These are phyloP conservation scores for Entelexis paramagnoliae DNA, from an alignment of 1,139 yeast genomes.

Conservation along the genomic window DNA sequence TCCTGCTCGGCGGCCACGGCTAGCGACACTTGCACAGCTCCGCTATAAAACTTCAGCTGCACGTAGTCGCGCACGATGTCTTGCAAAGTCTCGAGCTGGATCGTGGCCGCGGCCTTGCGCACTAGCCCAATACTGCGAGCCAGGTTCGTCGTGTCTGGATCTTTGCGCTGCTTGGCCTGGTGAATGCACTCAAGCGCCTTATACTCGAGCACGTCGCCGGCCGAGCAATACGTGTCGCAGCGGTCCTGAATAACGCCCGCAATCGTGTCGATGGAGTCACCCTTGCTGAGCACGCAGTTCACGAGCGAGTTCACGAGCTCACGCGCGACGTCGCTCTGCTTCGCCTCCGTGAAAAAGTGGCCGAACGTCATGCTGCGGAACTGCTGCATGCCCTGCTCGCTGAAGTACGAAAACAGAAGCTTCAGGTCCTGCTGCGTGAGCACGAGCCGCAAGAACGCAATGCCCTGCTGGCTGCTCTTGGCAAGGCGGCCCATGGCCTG, in stretches of 20 bases:
- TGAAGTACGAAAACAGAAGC: constrained; percentile 61
- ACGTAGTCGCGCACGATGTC: constrained; percentile 74
- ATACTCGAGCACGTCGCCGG: constrained; percentile 86
- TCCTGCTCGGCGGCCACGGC: constrained; percentile 66
- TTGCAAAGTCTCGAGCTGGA: constrained; percentile 68
- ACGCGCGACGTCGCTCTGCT: constrained; percentile 60
- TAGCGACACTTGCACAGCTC: constrained; percentile 75
- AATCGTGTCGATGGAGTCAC: constrained; percentile 87
- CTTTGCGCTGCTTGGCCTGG: constrained; percentile 53
- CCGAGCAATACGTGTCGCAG: constrained; percentile 91
- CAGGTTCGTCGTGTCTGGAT: constrained; percentile 39
- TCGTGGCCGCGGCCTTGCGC: constrained; percentile 67
- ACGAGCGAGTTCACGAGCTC: constrained; percentile 83
- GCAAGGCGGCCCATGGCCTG: constrained; percentile 67
- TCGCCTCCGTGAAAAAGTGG: constrained; percentile 60
- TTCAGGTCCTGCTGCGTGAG: constrained; percentile 58
- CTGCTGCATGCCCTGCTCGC: constrained; percentile 56
- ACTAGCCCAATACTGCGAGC: constrained; percentile 65
- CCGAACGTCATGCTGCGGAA: constrained; percentile 58
- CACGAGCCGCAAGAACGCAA: constrained; percentile 73
- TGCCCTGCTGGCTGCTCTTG: constrained; percentile 74
- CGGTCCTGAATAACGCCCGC: constrained; percentile 82
- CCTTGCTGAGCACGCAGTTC: constrained; percentile 76
- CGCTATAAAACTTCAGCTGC: constrained; percentile 66
- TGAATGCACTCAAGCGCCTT: constrained; percentile 88